Evolutionary conservation across 257 asterid species (phyloP), one percentile per base, ranked within the genome.

Genomic region (Rehmannia glutinosa): DNA sequence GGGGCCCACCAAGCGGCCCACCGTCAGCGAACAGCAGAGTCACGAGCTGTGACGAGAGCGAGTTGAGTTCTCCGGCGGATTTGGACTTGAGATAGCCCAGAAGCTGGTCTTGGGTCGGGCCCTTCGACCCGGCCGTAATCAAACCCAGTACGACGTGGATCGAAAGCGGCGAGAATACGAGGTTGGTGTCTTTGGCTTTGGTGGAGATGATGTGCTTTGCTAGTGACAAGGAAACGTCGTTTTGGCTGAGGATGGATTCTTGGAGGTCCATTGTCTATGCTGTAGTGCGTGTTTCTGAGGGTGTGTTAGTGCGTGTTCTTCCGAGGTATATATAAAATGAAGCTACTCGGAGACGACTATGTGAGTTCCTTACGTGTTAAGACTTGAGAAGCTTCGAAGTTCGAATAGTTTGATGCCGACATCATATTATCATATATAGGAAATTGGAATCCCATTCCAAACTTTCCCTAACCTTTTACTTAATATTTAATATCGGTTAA

Each of bases 81-180:
- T 74, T 33, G 8, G 74, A 66, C 46, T 64, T 78, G 53, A 85
- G 79, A 56, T 69, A 80, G 0, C 66, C 68, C 20, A 84, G 75
- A 12, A 82, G 39, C 80, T 80, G 84, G 39, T 68, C 57, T 6
- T 56, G 75, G 63, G 88, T 82, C 53, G 77, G 70, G 27, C 84
- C 91, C 0, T 8, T 39, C 10, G 91, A 78, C 43, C 91, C 91
- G 71, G 88, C 79, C 8, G 81, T 71, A 5, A 78, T 66, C 73
- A 82, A 41, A 33, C 70, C 76, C 68, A 85, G 17, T 1, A 76
- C 81, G 4, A 72, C 84, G 71, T 82, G 84, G 71, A 85, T 70
- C 47, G 92, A 86, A 25, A 81, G 60, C n/a, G 89, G 92, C 28
- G 87, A 86, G 70, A 86, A 79, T 11, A 81, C 79, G 42, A 81